Evolutionary conservation across 2,329 filamentous ascomycete species (phyloP), one percentile per base, ranked within the genome.

Genomic region (Camptophora hylomeconis): DNA sequence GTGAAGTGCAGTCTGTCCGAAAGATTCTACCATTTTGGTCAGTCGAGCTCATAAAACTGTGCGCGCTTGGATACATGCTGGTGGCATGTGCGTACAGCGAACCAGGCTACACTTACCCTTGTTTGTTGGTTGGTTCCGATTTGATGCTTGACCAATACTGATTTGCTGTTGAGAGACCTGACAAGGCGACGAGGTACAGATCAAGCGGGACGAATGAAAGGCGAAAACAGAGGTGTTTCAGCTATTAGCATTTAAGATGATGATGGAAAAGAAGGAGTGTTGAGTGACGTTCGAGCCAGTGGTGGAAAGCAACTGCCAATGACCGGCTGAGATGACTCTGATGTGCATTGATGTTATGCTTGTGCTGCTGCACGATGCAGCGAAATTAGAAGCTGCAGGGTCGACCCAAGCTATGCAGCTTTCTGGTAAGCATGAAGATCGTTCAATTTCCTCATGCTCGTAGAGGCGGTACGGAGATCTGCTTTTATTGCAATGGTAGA

Each of bases 81-180:
- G n/a, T n/a, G n/a, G n/a, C n/a, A n/a, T n/a, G n/a, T n/a, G n/a
- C n/a, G n/a, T n/a, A n/a, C n/a, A n/a, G n/a, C n/a, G n/a, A n/a
- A n/a, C n/a, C n/a, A n/a, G n/a, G n/a, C n/a, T n/a, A n/a, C n/a
- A n/a, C n/a, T n/a, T n/a, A n/a, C n/a, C n/a, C n/a, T n/a, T n/a
- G n/a, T n/a, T n/a, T n/a, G n/a, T n/a, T n/a, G n/a, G n/a, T n/a
- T 23, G 35, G 30, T 35, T 35, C 38, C 35, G 34, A 40, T 40
- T 40, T 26, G 26, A 33, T 27, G 24, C 18, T 19, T 36, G 26
- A 37, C 33, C 36, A 39, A 37, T 33, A 37, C 35, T 26, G 25
- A 25, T 20, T 13, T 6, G 11, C 4, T 21, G n/a, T 17, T 7
- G 16, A 8, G 15, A 26, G 17, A 20, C 26, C 21, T 26, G 29